phyloP scores from a whole-genome alignment of 768 basidiomycete species.

The Kondoa malvinella region DNA sequence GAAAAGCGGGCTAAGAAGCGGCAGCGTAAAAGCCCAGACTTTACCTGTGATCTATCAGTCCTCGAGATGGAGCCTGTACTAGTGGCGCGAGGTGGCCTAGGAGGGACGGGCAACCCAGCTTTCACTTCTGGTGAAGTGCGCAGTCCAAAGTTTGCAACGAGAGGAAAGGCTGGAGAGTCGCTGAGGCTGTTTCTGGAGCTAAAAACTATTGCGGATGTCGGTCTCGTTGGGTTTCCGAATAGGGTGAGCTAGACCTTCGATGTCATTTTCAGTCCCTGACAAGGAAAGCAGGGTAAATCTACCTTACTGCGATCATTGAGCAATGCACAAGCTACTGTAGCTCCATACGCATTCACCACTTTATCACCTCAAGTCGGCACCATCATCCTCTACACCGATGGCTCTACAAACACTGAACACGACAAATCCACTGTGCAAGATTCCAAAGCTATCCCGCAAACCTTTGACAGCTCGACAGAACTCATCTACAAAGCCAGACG shows the following conservation, averaged over 20 bases:
- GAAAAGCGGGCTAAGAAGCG: slow-evolving; percentile 14
- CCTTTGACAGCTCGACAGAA: slow-evolving; percentile 14
- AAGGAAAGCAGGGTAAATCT: slow-evolving; percentile 42
- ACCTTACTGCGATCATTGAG: slow-evolving; percentile 80
- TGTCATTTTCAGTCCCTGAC: not conserved
- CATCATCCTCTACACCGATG: slow-evolving; percentile 35
- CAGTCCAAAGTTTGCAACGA: slow-evolving; percentile 71
- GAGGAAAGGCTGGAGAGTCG: slow-evolving; percentile 56
- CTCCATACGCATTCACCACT: slow-evolving; percentile 85
- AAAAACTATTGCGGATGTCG: slow-evolving; percentile 86
- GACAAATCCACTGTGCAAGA: slow-evolving; percentile 32
- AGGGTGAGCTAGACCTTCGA: slow-evolving; percentile 29
- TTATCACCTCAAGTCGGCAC: slow-evolving; percentile 85
- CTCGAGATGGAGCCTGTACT: slow-evolving; percentile 20
- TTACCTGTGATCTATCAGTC: slow-evolving; percentile 20
- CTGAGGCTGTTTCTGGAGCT: slow-evolving; percentile 76
- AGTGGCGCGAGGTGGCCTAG: slow-evolving; percentile 44
- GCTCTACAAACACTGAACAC: slow-evolving; percentile 36
- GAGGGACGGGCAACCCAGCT: slow-evolving; percentile 77
- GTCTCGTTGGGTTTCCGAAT: slow-evolving; percentile 88
- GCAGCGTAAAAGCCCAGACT: not conserved
- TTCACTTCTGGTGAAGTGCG: slow-evolving; percentile 50
- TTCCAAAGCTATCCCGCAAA: not conserved
- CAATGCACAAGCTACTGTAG: slow-evolving; percentile 67
- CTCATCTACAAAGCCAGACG: not conserved